Percentiles rank a stretch among this genome's conserved stretches.
Conservation (phyloP, 805 yeast genomes). For the Wickerhamiella domercqiae region DNA sequence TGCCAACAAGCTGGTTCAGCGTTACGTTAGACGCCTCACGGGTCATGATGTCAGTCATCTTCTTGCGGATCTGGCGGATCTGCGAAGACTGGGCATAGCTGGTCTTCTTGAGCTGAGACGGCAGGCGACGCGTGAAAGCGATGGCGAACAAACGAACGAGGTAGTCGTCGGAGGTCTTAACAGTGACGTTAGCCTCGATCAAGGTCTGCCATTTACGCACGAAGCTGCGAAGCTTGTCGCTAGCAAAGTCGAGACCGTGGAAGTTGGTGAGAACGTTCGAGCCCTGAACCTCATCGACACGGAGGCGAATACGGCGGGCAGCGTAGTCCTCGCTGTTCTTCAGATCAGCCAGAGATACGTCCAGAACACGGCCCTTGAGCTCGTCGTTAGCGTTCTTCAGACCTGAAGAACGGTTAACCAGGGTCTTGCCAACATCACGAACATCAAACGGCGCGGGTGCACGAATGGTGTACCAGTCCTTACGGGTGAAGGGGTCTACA, state of each 20-base stretch:
- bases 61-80: constrained; percentile 93
- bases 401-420: constrained; percentile 97
- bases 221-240: constrained; percentile 93
- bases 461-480: constrained; percentile 97
- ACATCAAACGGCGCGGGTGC: constrained; percentile 98
- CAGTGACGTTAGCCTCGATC: constrained; percentile 96
- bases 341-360: constrained; percentile 89
- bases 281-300: constrained; percentile 99
- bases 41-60: constrained; percentile 89
- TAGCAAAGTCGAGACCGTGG: constrained; percentile 98
- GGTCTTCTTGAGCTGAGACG: constrained; percentile 94
- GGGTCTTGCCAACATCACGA: constrained; percentile 97
- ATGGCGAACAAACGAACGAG: constrained; percentile 90
- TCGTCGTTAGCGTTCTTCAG: constrained; percentile 94
- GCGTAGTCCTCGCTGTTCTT: constrained; percentile 99
- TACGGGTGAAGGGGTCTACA: constrained; percentile 98
- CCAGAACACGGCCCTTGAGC: constrained; percentile 94
- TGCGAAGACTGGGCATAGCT: constrained; percentile 96
- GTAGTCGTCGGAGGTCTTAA: constrained; percentile 96
- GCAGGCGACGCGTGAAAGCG: constrained; percentile 97
- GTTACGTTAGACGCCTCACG: constrained; percentile 93
- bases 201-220: constrained; percentile 98
- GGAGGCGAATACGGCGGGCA: constrained; percentile 90
- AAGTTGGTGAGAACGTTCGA: constrained; percentile 96
- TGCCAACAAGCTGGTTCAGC: constrained; percentile 89